Base-by-base conservation (phyloP, 371 early-diverging fungal genomes). In the Syncephalastrum contaminatum region DNA sequence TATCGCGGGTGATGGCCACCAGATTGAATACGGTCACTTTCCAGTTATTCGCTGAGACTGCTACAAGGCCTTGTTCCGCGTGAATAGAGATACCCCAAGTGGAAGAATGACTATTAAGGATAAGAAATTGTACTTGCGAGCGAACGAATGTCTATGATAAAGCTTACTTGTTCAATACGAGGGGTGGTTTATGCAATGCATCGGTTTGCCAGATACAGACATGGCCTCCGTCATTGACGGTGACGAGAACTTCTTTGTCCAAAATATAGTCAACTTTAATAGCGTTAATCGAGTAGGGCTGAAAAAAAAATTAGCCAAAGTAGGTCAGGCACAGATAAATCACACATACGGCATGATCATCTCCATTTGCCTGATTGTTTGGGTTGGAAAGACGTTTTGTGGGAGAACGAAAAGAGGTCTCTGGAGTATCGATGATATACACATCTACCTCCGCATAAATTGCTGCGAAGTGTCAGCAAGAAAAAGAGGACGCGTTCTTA, bases 71-170 rank as follows among this genome's bases (percentile, higher is more conserved):
- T 44, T 60, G 61, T 15, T 71, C 68, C 13, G 70, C 69, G 60
- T 85, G 80, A 16, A 82, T 62, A 4, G 87, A 84, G 36, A 87
- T 67, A 4, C 87, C 85, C 88, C 89, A 88, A 0, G 86, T 81
- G 1, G 85, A 73, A 0, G 56, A 67, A 7, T 67, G 61, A 51
- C 70, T 65, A 25, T 5, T 25, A 25, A 25, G 25, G 3, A 5
- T 3, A 2, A 25, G 25, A 25, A 25, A n/a, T n/a, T n/a, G n/a
- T n/a, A n/a, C n/a, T n/a, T n/a, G n/a, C n/a, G n/a, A 16, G 8
- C 22, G 16, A 1, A 25, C 25, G 25, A 5, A 25, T 25, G 12
- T 5, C 40, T 41, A 14, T 4, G 1, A 39, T 1, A n/a, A 24
- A 21, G 6, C 41, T 27, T 19, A 45, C 48, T 58, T 75, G 71